Evolutionary conservation across 1,139 yeast genomes (phyloP), one percentile per base, ranked within the genome.

Genomic region (Kluyveromyces marxianus): DNA sequence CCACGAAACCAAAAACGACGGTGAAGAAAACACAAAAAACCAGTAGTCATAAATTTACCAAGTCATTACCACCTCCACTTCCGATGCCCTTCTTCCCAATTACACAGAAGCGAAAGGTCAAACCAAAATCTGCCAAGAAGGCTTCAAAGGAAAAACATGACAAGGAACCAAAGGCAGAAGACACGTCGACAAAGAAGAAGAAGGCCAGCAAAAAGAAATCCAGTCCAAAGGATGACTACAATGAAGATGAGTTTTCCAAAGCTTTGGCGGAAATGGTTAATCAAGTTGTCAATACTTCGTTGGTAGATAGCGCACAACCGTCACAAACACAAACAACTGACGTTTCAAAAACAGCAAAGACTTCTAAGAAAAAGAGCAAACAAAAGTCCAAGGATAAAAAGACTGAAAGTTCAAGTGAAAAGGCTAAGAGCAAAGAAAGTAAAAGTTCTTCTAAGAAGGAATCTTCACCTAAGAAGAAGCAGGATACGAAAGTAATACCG

Each of bases 191-290:
- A 28, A 54, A 51, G 41, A 57, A 54, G 49, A 58, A 52, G 42
- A 53, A 51, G 38, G 33, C 50, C 25, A 14, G 50, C 5, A 52
- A 51, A 31, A 39, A 41, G 35, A 36, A 35, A 6, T 37, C 35
- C 10, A 42, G 46, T 35, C 32, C 43, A 25, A 41, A 41, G 30
- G 48, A 46, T 24, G 44, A 41, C 3, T 49, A 48, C 24, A 58
- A 57, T 30, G 59, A 55, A 6, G 59, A 54, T 40, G 66, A 60
- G 27, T 60, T 61, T 37, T 59, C 66, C 4, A 60, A 54, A 40
- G 65, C 59, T 3, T 41, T 62, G 25, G 64, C 60, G 4, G 65
- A 62, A 32, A 60, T 62, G 61, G 66, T 62, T 8, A 57, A 60
- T 35, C 62, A 59, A 43, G 66, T 61, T 7, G 66, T 62, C 4